Evolutionary conservation across 1,284 basidiomycete species (phyloP).

Genomic region (Phaffia rhodozyma): DNA sequence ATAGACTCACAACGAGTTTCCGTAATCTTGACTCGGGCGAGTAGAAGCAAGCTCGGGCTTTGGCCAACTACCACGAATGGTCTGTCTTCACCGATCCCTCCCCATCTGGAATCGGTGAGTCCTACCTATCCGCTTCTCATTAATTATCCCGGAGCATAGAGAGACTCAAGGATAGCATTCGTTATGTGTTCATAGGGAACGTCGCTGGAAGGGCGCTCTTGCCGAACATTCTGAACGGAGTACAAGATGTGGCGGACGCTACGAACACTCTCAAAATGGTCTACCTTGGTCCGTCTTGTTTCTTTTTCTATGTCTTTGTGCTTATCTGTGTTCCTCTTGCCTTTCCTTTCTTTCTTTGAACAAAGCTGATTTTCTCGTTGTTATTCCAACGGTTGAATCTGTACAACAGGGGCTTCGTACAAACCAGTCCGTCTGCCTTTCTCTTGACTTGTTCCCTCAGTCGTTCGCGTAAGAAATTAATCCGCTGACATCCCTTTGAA

Average conservation of each 20-base stretch:
- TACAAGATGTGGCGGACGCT: slow-evolving; percentile 63
- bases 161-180: background rate
- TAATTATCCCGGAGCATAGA: too few relatives aligned
- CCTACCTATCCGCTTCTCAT: background rate
- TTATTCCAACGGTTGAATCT: background rate
- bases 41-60: slow-evolving; percentile 51
- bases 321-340: too few relatives aligned
- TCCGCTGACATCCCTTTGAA: background rate
- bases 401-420: slow-evolving; percentile 49
- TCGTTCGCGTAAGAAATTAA: background rate
- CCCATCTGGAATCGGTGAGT: slow-evolving; percentile 49
- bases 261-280: slow-evolving; percentile 63
- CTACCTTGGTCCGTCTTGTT: slow-evolving; percentile 41
- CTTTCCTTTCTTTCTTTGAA: too few relatives aligned
- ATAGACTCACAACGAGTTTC: background rate
- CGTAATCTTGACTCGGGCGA: too few relatives aligned
- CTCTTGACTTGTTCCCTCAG: too few relatives aligned
- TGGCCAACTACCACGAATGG: slow-evolving; percentile 65
- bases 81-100: slow-evolving; percentile 56
- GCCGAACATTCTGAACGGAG: slow-evolving; percentile 34
- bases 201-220: slow-evolving; percentile 39
- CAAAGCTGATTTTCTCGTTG: too few relatives aligned
- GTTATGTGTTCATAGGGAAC: slow-evolving; percentile 37
- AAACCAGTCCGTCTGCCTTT: slow-evolving; percentile 43
- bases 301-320: background rate